Conservation (phyloP, 305 asterid genomes). For the Fraxinus albicans region DNA sequence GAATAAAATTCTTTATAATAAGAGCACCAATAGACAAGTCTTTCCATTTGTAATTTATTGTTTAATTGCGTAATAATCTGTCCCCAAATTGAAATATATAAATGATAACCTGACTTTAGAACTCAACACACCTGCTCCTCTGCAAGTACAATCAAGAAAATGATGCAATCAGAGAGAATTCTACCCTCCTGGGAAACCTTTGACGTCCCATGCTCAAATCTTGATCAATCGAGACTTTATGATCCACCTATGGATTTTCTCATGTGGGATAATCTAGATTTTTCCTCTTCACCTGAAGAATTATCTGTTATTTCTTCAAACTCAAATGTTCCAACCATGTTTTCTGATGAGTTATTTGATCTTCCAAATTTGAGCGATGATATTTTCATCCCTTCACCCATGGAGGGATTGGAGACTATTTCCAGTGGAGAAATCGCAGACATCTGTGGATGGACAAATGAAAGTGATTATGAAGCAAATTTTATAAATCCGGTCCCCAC, state of each 20-base stretch:
- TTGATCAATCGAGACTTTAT: conserved; percentile 25
- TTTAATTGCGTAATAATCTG: conserved; percentile 30
- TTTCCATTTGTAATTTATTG: conserved; percentile 21
- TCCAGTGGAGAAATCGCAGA: conserved; percentile 25
- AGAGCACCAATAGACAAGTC: conserved; percentile 32
- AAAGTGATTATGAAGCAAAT: conserved; percentile 27
- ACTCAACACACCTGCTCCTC: conserved; percentile 19
- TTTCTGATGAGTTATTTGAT: conserved; percentile 16
- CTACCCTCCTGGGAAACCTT: conserved; percentile 41
- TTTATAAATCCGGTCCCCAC: conserved; percentile 27
- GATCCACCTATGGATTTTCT: conserved; percentile 31
- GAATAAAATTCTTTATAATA: conserved; percentile 15
- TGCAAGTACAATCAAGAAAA: conserved; percentile 20
- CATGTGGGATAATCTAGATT: conserved; percentile 2
- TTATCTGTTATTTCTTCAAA: conserved; percentile 17
- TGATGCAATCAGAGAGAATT: conserved; percentile 50
- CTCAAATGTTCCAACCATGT: conserved; percentile 11
- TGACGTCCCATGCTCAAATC: conserved; percentile 25
- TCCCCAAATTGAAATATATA: conserved; percentile 15
- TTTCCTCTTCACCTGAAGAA: neutral
- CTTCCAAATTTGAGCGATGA: conserved; percentile 21
- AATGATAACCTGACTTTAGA: conserved; percentile 9
- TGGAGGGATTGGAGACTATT: conserved; percentile 21
- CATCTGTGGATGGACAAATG: conserved; percentile 49
- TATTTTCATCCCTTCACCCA: neutral